These are phyloP conservation scores for Boechera retrofracta DNA, from an alignment of 345 rosid genomes.

Conservation along the genomic window DNA sequence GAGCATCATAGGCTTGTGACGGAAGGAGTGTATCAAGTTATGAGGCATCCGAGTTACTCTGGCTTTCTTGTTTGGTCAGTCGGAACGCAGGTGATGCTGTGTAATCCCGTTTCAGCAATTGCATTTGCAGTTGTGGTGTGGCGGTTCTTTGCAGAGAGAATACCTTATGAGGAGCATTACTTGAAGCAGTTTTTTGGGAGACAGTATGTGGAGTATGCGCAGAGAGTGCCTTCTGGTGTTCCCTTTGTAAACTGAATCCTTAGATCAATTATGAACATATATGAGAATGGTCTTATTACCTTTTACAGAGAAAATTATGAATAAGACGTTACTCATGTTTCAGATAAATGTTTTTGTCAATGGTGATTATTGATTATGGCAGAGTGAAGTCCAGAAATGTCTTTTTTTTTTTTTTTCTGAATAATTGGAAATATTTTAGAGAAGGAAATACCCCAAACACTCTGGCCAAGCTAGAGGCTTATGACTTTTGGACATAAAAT, in stretches of 20 bases:
- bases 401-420: background rate
- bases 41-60: conserved; percentile 76
- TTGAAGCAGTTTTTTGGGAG: conserved; percentile 71
- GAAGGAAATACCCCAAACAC: background rate
- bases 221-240: conserved; percentile 64
- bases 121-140: conserved; percentile 68
- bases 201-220: conserved; percentile 59
- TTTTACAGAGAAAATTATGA: background rate
- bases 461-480: background rate
- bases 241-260: conserved; percentile 61
- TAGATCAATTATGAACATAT: conserved; percentile 10
- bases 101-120: conserved; percentile 64
- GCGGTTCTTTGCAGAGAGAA: conserved; percentile 64
- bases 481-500: background rate
- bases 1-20: conserved; percentile 68
- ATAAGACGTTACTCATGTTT: background rate
- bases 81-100: conserved; percentile 79
- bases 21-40: conserved; percentile 58
- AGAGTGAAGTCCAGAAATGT: background rate
- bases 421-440: background rate
- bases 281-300: background rate
- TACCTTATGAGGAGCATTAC: conserved; percentile 70
- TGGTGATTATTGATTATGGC: background rate
- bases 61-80: conserved; percentile 78
- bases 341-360: conserved; percentile 6